Percentiles rank a stretch among this genome's conserved stretches.
phyloP scores from a whole-genome alignment of 2,329 filamentous ascomycete genomes.

The Penicillium expansum region DNA sequence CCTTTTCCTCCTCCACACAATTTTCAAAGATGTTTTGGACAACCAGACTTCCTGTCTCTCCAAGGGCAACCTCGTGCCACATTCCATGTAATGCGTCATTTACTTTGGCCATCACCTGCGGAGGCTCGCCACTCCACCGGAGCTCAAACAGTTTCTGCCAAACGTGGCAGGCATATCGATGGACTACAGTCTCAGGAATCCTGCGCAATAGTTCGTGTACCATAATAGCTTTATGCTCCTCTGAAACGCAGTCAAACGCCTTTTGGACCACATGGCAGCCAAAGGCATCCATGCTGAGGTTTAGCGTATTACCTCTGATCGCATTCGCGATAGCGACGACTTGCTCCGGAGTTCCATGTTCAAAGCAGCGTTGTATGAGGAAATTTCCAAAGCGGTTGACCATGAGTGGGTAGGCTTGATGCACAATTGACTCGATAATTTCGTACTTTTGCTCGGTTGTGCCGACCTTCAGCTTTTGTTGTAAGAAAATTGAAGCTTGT shows the following conservation, averaged over 20 bases:
- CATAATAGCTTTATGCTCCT: constrained; percentile 98
- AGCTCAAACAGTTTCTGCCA: constrained; percentile 99
- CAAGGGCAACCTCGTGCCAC: constrained; percentile 98
- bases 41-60: constrained; percentile 94
- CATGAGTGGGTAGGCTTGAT: constrained; percentile 93
- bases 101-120: constrained; percentile 97
- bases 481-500: constrained; percentile 96
- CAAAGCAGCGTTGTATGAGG: constrained; percentile 96
- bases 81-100: constrained; percentile 92
- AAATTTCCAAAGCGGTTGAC: constrained; percentile 99
- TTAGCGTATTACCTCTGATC: constrained; percentile 90
- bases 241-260: constrained; percentile 94
- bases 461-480: constrained; percentile 97
- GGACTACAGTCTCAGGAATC: constrained; percentile 96
- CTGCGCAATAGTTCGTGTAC: constrained; percentile 94
- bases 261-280: constrained; percentile 98
- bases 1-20: constrained; percentile 97
- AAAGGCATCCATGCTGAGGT: constrained; percentile 96
- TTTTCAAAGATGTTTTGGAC: constrained; percentile 99
- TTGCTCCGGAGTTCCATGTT: constrained; percentile 93
- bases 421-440: constrained; percentile 93
- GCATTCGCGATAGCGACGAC: constrained; percentile 91
- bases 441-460: constrained; percentile 94
- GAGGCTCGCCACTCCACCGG: constrained; percentile 89
- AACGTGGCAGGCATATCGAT: constrained; percentile 97